Evolutionary conservation across 805 yeast species (phyloP).

Genomic region (Wickerhamomyces strasburgensis): DNA sequence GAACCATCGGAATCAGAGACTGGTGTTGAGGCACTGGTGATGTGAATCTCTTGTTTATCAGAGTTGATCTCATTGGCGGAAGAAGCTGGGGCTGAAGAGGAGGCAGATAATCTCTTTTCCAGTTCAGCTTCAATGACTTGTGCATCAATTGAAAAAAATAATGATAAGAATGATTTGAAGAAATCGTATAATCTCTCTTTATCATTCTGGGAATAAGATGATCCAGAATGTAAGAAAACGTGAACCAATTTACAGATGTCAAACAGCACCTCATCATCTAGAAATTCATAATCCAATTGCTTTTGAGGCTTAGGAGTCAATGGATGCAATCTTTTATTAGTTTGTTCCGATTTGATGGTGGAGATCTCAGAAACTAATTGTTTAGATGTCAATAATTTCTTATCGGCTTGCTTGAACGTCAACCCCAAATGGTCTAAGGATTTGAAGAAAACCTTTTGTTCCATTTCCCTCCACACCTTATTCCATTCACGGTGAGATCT

Average conservation of each 20-base stretch:
- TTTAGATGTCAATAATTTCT: slow-evolving; percentile 83
- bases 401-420: slow-evolving; percentile 95
- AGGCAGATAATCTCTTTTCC: slow-evolving; percentile 26
- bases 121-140: slow-evolving; percentile 41
- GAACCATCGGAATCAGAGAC: slow-evolving; percentile 14
- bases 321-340: slow-evolving; percentile 80
- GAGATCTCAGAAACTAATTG: slow-evolving; percentile 88
- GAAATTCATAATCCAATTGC: slow-evolving; percentile 57
- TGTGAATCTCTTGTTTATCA: slow-evolving; percentile 3
- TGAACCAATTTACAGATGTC: slow-evolving; percentile 70
- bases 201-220: slow-evolving; percentile 75
- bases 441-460: slow-evolving; percentile 89
- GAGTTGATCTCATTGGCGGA: slow-evolving; percentile 1
- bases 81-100: slow-evolving; percentile 1
- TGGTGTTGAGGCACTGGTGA: slow-evolving; percentile 2
- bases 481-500: slow-evolving; percentile 98
- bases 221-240: slow-evolving; percentile 60
- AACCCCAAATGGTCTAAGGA: slow-evolving; percentile 93
- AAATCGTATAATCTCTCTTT: slow-evolving; percentile 71
- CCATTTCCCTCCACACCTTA: slow-evolving; percentile 98
- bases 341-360: slow-evolving; percentile 87
- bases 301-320: slow-evolving; percentile 82
- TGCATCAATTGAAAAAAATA: slow-evolving; percentile 62
- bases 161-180: slow-evolving; percentile 60
- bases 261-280: slow-evolving; percentile 61